Base-by-base conservation (phyloP, 768 basidiomycete species). In the Obba rivulosa region DNA sequence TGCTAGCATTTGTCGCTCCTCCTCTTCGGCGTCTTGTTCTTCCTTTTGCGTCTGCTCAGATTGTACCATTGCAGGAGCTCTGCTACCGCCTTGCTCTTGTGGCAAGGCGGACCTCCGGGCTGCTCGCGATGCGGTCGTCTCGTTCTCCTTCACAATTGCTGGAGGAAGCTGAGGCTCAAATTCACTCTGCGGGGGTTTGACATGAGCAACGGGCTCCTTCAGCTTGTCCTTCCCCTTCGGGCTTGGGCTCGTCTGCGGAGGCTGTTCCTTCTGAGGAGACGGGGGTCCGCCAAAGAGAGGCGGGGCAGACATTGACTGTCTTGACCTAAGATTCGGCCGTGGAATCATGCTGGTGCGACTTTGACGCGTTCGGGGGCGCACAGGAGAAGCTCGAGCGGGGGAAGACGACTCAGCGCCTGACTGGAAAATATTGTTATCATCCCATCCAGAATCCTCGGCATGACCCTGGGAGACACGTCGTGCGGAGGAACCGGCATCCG, bases 341-440 rank as follows among this genome's bases (percentile, higher is more conserved):
- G 59, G 62, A 50, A 53, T 69, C 74, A 52, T 76, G 69, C 49
- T 73, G 60, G 39, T 70, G 54, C 65, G 74, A 73, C 28, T 31
- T 31, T 31, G 28, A 31, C 46, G 70, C 56, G 55, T 72, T 66
- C 50, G 67, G 50, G 39, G 54, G 9, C 60, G 59, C 25, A 62
- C 62, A 20, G 82, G 84, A 4, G 82, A 77, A 31, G 84, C 80
- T 16, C 82, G 83, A 9, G 62, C 65, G 28, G 89, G 88, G 13
- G 87, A 90, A 7, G 87, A 87, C n/a, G 85, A 86, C 57, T 92
- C 89, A 4, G 85, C 84, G n/a, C 87, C 89, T 8, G 87, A 90
- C 60, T 92, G 89, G 63, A 92, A 92, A 23, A 90, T 80, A 54
- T 92, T 92, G 59, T 89, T 90, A 55, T 91, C 89, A 59, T 92